phyloP scores from a whole-genome alignment of 192 early-diverging fungal species.

The Coemansia sp. region DNA sequence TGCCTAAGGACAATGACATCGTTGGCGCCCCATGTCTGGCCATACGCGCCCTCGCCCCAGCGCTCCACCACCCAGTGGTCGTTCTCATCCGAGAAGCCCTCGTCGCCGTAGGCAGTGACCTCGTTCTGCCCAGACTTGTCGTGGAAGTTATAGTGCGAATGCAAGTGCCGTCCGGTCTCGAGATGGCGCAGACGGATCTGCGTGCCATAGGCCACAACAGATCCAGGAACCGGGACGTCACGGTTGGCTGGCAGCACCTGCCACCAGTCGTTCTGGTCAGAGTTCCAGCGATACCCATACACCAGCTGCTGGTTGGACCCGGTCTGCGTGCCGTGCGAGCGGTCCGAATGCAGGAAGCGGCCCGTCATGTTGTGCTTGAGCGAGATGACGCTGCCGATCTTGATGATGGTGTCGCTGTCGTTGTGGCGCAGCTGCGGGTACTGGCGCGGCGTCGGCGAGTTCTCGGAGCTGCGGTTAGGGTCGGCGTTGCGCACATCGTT shows the following conservation, averaged over 20 bases:
- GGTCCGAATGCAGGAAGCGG: slow-evolving; percentile 54
- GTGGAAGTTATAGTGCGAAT: slow-evolving; percentile 56
- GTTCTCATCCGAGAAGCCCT: slow-evolving; percentile 55
- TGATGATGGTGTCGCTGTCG: slow-evolving; percentile 33
- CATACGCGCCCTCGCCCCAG: slow-evolving; percentile 50
- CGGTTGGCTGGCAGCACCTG: slow-evolving; percentile 57
- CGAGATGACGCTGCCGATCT: slow-evolving; percentile 54
- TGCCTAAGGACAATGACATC: slow-evolving; percentile 55
- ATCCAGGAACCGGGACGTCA: slow-evolving; percentile 41
- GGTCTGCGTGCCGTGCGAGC: slow-evolving; percentile 41
- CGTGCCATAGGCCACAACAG: slow-evolving; percentile 48
- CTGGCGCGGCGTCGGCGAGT: slow-evolving; percentile 47
- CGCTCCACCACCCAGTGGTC: slow-evolving; percentile 60
- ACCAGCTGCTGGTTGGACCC: slow-evolving; percentile 61
- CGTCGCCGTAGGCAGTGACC: slow-evolving; percentile 57
- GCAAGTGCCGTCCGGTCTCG: slow-evolving; percentile 55
- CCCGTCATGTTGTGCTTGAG: slow-evolving; percentile 62
- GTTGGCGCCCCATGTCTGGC: slow-evolving; percentile 51
- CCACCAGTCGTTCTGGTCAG: slow-evolving; percentile 51
- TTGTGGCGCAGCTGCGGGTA: slow-evolving; percentile 39
- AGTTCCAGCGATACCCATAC: slow-evolving; percentile 53
- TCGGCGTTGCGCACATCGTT: slow-evolving; percentile 49
- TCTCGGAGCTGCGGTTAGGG: slow-evolving; percentile 37
- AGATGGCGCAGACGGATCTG: slow-evolving; percentile 57
- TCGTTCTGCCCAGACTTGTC: slow-evolving; percentile 59